These are phyloP conservation scores for Kentomonas sorsogonicus DNA, from an alignment of 208 protist genomes.

Conservation along the genomic window DNA sequence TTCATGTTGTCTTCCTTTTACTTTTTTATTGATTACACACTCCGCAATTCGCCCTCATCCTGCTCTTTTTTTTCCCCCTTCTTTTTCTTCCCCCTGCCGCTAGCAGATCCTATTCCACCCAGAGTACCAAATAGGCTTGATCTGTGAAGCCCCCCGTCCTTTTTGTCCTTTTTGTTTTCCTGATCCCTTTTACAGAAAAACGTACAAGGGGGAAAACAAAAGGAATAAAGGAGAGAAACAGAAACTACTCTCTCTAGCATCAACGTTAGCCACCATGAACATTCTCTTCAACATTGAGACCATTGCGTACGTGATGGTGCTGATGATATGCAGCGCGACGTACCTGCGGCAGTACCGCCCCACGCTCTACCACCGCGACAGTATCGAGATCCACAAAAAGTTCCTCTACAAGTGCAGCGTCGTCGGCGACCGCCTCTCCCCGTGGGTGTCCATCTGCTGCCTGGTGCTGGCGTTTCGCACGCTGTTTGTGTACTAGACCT, in stretches of 20 bases:
- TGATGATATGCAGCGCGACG: conserved; percentile 86
- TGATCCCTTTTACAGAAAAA: too few species aligned
- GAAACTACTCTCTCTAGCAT: too few species aligned
- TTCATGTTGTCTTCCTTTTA: conserved; percentile 11
- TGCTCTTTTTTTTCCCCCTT: conserved; percentile 11
- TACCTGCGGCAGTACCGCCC: conserved; percentile 86
- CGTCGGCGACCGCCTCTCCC: conserved; percentile 85
- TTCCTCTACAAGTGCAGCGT: conserved; percentile 92
- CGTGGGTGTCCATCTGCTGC: conserved; percentile 74
- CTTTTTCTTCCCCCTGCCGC: too few species aligned
- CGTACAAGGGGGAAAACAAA: too few species aligned
- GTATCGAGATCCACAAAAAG: conserved; percentile 74
- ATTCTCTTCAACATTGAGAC: conserved; percentile 88
- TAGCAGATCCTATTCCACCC: too few species aligned
- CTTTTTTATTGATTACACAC: not conserved
- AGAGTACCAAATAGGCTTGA: too few species aligned
- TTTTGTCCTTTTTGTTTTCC: not conserved
- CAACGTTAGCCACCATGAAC: conserved; percentile 76
- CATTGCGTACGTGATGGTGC: conserved; percentile 75
- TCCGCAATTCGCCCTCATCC: conserved; percentile 10
- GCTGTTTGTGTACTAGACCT: conserved; percentile 66
- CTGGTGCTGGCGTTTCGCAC: conserved; percentile 70
- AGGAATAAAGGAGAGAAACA: too few species aligned
- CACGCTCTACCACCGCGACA: conserved; percentile 84
- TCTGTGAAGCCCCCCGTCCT: too few species aligned